Base-by-base conservation (phyloP, 1,284 basidiomycete species). In the Trichosporon coremiiforme region DNA sequence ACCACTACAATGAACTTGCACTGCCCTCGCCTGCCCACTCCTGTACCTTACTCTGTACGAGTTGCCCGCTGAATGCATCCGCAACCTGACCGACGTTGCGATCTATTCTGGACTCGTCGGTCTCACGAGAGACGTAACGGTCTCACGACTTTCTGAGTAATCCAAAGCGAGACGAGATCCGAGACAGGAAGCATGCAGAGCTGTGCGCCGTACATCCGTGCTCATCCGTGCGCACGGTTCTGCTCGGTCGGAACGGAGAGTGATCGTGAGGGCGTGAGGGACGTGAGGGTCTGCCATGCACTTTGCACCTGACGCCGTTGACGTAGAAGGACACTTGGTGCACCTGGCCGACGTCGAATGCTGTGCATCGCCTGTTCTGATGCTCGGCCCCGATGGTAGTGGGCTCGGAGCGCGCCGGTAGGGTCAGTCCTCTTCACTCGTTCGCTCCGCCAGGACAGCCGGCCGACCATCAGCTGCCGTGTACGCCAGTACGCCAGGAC, bases 131-230 rank as follows among this genome's bases (percentile, higher is more conserved):
- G 45, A 20, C 45, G 45, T 47, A 20, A 47, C 45, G 45, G 45
- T 47, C 45, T 53, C 50, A 25, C 50, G 50, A 53, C 50, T 47
- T 47, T 13, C 25, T 47, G 45, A 47, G 36, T 38, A 38, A 38
- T 47, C 45, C n/a, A 47, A 47, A 20, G 45, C 45, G 45, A 47
- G 50, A 6, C 20, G 50, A 53, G 50, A 53, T 53, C 50, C 50
- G 50, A 53, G 50, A 53, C 50, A 53, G 50, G 20, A 53, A 53
- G 50, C 50, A 22, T n/a, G 50, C 50, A 53, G 50, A 53, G 50
- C 50, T 10, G 41, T 45, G 41, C 41, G 15, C 36, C 17, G 45
- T 47, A 47, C 45, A 47, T n/a, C 45, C 45, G 45, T 47, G 45
- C 50, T 17, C 50, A 53, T 22, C 50, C 17, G 45, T 25, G 22